Evolutionary conservation across 139 green algal genomes (phyloP), one percentile per base, ranked within the genome.

Genomic region (Chlorella ohadii): DNA sequence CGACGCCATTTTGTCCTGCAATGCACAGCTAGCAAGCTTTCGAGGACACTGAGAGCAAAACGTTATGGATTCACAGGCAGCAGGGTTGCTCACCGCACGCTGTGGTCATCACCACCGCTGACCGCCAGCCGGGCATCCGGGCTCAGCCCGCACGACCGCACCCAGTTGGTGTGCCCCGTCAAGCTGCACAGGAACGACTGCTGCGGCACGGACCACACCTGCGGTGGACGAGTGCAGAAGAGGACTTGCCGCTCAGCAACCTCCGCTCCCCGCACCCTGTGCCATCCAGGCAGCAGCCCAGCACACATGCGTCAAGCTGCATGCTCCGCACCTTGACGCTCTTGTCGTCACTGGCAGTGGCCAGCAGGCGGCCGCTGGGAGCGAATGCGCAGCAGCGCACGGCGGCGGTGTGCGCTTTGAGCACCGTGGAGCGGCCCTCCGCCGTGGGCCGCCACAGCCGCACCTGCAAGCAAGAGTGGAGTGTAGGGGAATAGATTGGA

Each of bases 291-390:
- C n/a, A n/a, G n/a, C n/a, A n/a, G n/a, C n/a, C n/a, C n/a, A n/a
- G n/a, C n/a, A n/a, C n/a, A n/a, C n/a, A n/a, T n/a, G n/a, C n/a
- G n/a, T n/a, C n/a, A n/a, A n/a, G n/a, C n/a, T n/a, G n/a, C n/a
- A n/a, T n/a, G n/a, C n/a, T n/a, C n/a, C n/a, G n/a, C n/a, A 91
- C 91, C 93, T 98, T 98, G 72, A 97, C 84, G 11, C 92, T 96
- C 84, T 98, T 98, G 88, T 98, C 95, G 84, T 98, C 95, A 23
- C 91, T 91, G 59, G 81, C 91, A 23, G 94, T 94, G 38, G 95
- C 82, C 41, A 98, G 92, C 85, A 91, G 89, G 39, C 84, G 88
- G 61, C 95, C 95, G 85, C 97, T 91, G 12, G 72, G 56, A 20
- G 92, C 95, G 82, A 98, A 98, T 16, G 68, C 68, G 25, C 97